A percentile compares a stretch with the other conserved stretches of the same genome.
Evolutionary conservation across 164 flowering plant species (phyloP).

Genomic region (Berberis vulgaris): DNA sequence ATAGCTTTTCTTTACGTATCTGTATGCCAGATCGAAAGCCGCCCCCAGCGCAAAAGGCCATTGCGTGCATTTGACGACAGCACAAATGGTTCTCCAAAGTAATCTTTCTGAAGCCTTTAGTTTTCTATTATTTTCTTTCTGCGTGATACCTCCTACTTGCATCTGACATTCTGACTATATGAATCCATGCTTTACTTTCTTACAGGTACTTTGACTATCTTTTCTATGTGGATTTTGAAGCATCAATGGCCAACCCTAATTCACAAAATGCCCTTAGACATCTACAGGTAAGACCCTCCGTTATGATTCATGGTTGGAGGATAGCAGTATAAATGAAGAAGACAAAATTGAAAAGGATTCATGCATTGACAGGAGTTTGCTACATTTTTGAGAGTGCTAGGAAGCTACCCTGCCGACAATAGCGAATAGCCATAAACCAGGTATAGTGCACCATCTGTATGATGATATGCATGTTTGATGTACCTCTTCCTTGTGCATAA

Average conservation of each 20-base stretch:
- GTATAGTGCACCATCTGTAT: too few species aligned
- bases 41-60: slow-evolving; percentile 61
- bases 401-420: slow-evolving; percentile 79
- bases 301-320: neutral
- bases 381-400: slow-evolving; percentile 73
- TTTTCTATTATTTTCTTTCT: neutral
- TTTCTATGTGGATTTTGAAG: slow-evolving; percentile 93
- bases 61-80: slow-evolving; percentile 36
- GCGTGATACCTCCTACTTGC: neutral
- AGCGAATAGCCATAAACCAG: slow-evolving; percentile 5
- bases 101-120: slow-evolving; percentile 7
- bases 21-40: slow-evolving; percentile 72
- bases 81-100: slow-evolving; percentile 49
- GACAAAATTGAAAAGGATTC: neutral
- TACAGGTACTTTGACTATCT: slow-evolving; percentile 79
- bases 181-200: neutral
- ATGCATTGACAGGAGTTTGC: slow-evolving; percentile 65
- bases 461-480: too few species aligned
- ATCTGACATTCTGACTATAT: neutral
- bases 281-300: slow-evolving; percentile 37
- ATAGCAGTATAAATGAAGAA: neutral
- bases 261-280: slow-evolving; percentile 82
- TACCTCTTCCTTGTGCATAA: too few species aligned
- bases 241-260: slow-evolving; percentile 77
- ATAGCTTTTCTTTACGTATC: slow-evolving; percentile 1